Evolutionary conservation across 441 rosid genomes (phyloP).

Genomic region (Syzygium malaccense): DNA sequence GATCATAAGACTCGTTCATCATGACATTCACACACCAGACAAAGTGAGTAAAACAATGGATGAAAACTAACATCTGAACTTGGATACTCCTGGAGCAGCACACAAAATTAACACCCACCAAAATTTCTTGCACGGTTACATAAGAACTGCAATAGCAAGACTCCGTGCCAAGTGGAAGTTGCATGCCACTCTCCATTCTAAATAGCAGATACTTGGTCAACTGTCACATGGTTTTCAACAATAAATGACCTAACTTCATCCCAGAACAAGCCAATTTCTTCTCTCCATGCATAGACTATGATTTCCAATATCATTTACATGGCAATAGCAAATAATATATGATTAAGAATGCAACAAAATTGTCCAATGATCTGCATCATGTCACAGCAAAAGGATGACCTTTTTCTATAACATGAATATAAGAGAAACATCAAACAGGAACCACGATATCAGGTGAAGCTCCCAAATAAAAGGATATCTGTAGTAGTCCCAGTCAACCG

Average conservation of each 20-base stretch:
- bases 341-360: background rate
- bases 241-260: background rate
- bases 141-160: background rate
- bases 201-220: background rate
- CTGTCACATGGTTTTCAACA: background rate
- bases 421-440: background rate
- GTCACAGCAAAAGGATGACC: background rate
- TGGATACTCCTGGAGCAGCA: background rate
- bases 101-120: background rate
- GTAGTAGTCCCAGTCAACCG: conserved; percentile 84
- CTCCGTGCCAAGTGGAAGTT: background rate
- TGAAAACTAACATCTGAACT: background rate
- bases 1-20: background rate
- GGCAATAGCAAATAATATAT: background rate
- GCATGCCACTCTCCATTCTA: background rate
- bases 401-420: background rate
- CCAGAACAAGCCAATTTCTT: background rate
- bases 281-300: background rate
- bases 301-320: background rate
- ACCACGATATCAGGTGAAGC: background rate
- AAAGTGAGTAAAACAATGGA: background rate
- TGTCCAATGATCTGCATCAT: background rate
- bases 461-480: conserved; percentile 57
- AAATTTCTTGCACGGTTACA: background rate
- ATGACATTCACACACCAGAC: background rate